phyloP scores from a whole-genome alignment of 2,329 filamentous ascomycete genomes.

The Orbilia javanica region DNA sequence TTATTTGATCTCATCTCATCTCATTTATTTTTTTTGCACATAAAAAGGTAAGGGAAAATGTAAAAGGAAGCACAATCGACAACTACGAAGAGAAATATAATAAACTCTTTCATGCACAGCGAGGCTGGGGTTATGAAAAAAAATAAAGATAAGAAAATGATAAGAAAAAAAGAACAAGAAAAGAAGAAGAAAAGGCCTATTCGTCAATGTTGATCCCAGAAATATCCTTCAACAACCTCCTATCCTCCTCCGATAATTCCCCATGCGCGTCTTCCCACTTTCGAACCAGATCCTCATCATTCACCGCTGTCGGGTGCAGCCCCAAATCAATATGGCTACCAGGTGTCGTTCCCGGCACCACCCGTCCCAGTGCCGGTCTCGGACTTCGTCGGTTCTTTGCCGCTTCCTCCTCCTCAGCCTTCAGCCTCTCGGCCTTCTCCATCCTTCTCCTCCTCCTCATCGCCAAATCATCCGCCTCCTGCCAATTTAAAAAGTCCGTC shows the following conservation, averaged over 20 bases:
- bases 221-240: conserved; percentile 39
- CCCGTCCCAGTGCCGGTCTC: conserved; percentile 37
- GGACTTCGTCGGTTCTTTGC: conserved; percentile 53
- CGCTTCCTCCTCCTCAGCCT: conserved; percentile 49
- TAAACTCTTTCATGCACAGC: too few species aligned
- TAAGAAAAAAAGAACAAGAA: not conserved
- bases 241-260: conserved; percentile 51
- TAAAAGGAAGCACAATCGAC: too few species aligned
- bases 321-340: conserved; percentile 37
- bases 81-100: too few species aligned
- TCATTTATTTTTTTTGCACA: too few species aligned
- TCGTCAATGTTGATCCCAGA: conserved; percentile 47
- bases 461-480: conserved; percentile 51
- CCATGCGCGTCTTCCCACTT: conserved; percentile 52
- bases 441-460: conserved; percentile 44
- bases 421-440: conserved; percentile 53
- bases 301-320: conserved; percentile 26
- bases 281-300: conserved; percentile 35
- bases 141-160: not conserved
- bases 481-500: conserved; percentile 56
- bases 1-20: too few species aligned
- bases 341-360: conserved; percentile 36
- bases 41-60: too few species aligned
- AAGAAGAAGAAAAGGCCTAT: not conserved
- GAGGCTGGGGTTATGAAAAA: too few species aligned